These are phyloP conservation scores for Neurospora sp. DNA, from an alignment of 495 filamentous ascomycete species.

Conservation along the genomic window DNA sequence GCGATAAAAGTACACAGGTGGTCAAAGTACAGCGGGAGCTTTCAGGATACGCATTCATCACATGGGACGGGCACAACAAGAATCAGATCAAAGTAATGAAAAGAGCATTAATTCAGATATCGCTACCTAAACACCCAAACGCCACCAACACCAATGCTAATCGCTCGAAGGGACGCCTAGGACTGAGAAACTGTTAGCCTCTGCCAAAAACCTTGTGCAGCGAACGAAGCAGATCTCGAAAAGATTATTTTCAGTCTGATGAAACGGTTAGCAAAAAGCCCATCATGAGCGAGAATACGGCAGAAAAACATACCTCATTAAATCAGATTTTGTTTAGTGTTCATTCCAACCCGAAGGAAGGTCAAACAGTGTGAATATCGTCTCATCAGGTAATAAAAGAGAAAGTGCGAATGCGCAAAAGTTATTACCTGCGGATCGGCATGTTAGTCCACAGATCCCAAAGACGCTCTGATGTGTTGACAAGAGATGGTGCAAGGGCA, in stretches of 20 bases:
- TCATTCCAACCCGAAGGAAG: constrained; percentile 59
- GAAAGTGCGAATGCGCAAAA: constrained; percentile 11
- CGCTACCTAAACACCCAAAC: neutral
- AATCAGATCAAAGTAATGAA: neutral
- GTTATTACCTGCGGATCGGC: constrained; percentile 33
- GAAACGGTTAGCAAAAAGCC: constrained; percentile 31
- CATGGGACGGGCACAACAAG: neutral
- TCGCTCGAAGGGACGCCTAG: neutral
- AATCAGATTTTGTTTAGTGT: constrained; percentile 92
- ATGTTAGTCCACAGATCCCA: constrained; percentile 23
- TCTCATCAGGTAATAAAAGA: constrained; percentile 32
- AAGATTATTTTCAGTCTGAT: constrained; percentile 24
- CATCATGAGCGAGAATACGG: neutral
- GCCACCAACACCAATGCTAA: neutral
- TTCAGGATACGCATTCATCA: neutral
- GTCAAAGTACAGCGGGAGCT: neutral
- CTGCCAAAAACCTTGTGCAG: constrained; percentile 14
- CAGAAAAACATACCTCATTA: constrained; percentile 69
- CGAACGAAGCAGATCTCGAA: constrained; percentile 5
- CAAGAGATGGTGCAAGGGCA: constrained; percentile 19
- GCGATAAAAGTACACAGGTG: constrained; percentile 2
- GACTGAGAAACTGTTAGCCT: neutral
- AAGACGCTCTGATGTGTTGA: neutral
- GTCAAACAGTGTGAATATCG: constrained; percentile 99
- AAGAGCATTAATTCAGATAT: neutral